Evolutionary conservation across 257 asterid genomes (phyloP).

Genomic region (Solanum microdontum): DNA sequence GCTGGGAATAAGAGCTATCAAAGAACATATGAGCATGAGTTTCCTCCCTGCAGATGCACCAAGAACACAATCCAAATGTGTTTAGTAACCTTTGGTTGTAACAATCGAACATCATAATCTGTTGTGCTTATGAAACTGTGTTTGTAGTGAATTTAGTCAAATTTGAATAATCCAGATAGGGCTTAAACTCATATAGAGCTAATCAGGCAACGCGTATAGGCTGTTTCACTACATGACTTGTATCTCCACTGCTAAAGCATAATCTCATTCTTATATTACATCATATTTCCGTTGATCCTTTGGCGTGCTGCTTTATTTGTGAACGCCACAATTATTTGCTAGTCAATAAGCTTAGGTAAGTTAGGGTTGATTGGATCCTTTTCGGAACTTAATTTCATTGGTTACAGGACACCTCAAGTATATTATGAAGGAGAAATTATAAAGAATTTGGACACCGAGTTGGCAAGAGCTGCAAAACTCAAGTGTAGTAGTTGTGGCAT

Average conservation of each 20-base stretch:
- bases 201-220: neutral
- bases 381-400: neutral
- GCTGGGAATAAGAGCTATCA: neutral
- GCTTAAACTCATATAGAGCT: neutral
- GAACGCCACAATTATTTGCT: neutral
- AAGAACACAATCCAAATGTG: neutral
- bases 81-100: neutral
- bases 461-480: constrained; percentile 85
- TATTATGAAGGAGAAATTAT: constrained; percentile 55
- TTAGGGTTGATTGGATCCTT: neutral
- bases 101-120: neutral
- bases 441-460: constrained; percentile 67
- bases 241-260: neutral
- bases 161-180: neutral
- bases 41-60: neutral
- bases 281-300: neutral
- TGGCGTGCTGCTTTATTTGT: neutral
- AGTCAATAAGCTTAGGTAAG: neutral
- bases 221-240: neutral
- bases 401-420: constrained; percentile 76
- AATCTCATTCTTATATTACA: neutral
- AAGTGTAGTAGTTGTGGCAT: constrained; percentile 79
- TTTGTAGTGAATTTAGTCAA: neutral
- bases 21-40: neutral
- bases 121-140: neutral